Evolutionary conservation across 2,329 filamentous ascomycete genomes (phyloP).

Genomic region (Colletotrichum caudatum): DNA sequence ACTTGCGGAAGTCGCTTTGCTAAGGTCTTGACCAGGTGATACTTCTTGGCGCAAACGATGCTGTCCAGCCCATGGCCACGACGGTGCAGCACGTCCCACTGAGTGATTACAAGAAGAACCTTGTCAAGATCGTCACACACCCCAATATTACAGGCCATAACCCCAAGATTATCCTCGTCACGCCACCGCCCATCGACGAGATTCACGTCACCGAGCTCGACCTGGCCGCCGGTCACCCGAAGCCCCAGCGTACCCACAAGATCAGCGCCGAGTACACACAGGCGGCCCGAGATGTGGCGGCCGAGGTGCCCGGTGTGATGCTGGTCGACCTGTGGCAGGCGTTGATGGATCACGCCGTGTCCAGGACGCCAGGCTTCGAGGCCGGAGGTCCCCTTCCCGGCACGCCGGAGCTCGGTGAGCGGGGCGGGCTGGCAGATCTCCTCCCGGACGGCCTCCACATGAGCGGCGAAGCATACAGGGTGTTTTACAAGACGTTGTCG

Average conservation of each 20-base stretch:
- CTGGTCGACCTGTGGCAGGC: slow-evolving; percentile 85
- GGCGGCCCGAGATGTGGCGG: slow-evolving; percentile 74
- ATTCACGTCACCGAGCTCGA: slow-evolving; percentile 69
- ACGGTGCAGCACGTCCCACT: slow-evolving; percentile 82
- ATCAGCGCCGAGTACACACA: slow-evolving; percentile 69
- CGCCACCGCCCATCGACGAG: slow-evolving; percentile 86
- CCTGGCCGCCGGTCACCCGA: slow-evolving; percentile 56
- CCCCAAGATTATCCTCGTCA: slow-evolving; percentile 80
- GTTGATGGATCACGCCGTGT: slow-evolving; percentile 78
- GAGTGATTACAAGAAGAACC: slow-evolving; percentile 79
- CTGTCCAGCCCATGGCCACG: slow-evolving; percentile 72
- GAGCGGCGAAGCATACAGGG: slow-evolving; percentile 63
- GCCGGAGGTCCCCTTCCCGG: slow-evolving; percentile 62
- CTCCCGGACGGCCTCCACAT: slow-evolving; percentile 71
- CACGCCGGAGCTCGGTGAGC: slow-evolving; percentile 61
- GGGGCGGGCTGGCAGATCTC: slow-evolving; percentile 63
- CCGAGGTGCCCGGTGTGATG: slow-evolving; percentile 73
- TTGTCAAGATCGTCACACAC: slow-evolving; percentile 79
- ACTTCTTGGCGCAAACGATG: slow-evolving; percentile 93
- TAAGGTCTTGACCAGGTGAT: slow-evolving; percentile 58
- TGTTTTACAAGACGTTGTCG: slow-evolving; percentile 63
- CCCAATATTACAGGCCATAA: slow-evolving; percentile 76
- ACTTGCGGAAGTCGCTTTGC: background rate
- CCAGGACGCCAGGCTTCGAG: slow-evolving; percentile 68
- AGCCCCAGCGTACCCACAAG: slow-evolving; percentile 58